Base-by-base conservation (phyloP, 2,329 filamentous ascomycete genomes). In the Nothophoma quercina region DNA sequence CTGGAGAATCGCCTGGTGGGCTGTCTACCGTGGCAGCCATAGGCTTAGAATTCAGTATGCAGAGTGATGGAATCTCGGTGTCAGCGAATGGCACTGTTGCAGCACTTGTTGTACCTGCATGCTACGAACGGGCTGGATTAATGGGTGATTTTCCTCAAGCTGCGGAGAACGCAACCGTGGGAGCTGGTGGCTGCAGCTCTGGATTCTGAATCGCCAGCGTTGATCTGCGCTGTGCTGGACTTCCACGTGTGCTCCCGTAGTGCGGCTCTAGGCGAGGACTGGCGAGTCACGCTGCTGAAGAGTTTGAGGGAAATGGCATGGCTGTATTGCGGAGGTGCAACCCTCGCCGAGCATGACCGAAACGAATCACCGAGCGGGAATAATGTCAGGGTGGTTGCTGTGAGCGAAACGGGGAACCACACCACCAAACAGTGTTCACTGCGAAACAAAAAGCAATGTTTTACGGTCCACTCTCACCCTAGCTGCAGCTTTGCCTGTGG, bases 231-330 rank as follows among this genome's bases (percentile, higher is more conserved):
- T 13, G 21, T 21, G 36, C 30, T 28, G 22, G 28, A 23, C 1
- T 26, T 26, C 47, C 47, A 44, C 47, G 40, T 51, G 47, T 44
- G 40, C 19, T 51, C 47, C 47, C 33, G 47, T 44, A 43, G 40
- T 44, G 40, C 40, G 47, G 33, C 47, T 33, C 34, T 39, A 44
- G 19, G 26, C 40, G 33, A 33, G 39, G 12, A 8, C 13, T 19
- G 43, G 21, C 32, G 38, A 12, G n/a, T 21, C 7, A 34, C 16
- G 16, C 39, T 49, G 38, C 1, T 16, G 22, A 25, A 26, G 19
- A 4, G n/a, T 36, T 16, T 23, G 34, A n/a, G 4, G 15, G 18
- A 7, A n/a, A 22, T n/a, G 7, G 12, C 2, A n/a, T 15, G 19
- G 9, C 15, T 16, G 36, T 21, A 26, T 26, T 15, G 7, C 4